These are phyloP conservation scores for Hyaloscypha variabilis DNA, from an alignment of 495 filamentous ascomycete species.

Conservation along the genomic window DNA sequence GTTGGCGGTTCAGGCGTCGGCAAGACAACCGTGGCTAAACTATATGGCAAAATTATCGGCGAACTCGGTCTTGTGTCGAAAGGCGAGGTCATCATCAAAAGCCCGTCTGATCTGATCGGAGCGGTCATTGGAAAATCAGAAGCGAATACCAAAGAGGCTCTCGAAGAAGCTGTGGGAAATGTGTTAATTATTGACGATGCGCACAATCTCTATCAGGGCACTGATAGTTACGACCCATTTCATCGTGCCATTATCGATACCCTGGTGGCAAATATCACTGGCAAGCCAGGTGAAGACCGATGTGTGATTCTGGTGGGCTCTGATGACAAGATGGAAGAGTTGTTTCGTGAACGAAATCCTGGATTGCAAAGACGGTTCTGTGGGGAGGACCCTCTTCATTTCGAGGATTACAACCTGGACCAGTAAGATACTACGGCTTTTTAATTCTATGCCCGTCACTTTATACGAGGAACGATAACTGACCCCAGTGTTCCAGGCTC, in stretches of 20 bases:
- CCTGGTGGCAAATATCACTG: conserved; percentile 81
- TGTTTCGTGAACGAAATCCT: conserved; percentile 81
- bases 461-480: too few species aligned
- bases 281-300: conserved; percentile 73
- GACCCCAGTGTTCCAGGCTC: too few species aligned
- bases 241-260: conserved; percentile 39
- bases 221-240: conserved; percentile 50
- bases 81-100: conserved; percentile 69
- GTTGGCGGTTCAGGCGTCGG: conserved; percentile 73
- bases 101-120: conserved; percentile 73
- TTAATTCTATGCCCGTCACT: too few species aligned
- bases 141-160: conserved; percentile 68
- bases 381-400: conserved; percentile 62
- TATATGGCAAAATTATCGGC: conserved; percentile 69
- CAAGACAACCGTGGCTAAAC: conserved; percentile 76
- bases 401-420: conserved; percentile 69
- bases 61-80: conserved; percentile 62
- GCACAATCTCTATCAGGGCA: conserved; percentile 51
- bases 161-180: conserved; percentile 65
- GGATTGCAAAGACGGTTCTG: conserved; percentile 72
- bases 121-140: conserved; percentile 65
- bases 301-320: conserved; percentile 79
- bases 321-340: conserved; percentile 69
- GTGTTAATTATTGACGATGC: conserved; percentile 80
- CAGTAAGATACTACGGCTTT: too few species aligned